These are phyloP conservation scores for Calonectria ilicicola DNA, from an alignment of 2,329 filamentous ascomycete genomes.

Conservation along the genomic window DNA sequence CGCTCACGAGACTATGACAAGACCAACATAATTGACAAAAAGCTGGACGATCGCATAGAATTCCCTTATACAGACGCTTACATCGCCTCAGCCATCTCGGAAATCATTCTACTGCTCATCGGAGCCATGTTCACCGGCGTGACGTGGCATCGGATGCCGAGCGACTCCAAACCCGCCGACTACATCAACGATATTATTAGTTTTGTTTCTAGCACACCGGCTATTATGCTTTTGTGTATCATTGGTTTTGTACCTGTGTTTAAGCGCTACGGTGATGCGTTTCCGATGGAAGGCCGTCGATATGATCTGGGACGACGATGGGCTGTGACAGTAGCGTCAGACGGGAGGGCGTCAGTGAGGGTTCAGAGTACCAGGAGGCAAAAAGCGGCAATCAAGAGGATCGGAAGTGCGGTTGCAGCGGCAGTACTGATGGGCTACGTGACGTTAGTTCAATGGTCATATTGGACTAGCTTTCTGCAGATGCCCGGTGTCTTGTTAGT, in stretches of 20 bases:
- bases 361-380: conserved; percentile 21
- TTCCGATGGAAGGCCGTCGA: conserved; percentile 35
- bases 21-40: conserved; percentile 30
- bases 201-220: conserved; percentile 36
- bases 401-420: conserved; percentile 18
- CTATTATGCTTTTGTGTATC: conserved; percentile 32
- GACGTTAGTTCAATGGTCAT: conserved; percentile 29
- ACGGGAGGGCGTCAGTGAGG: conserved; percentile 30
- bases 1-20: conserved; percentile 32
- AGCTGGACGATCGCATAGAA: conserved; percentile 35
- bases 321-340: conserved; percentile 30
- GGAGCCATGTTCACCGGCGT: conserved; percentile 38
- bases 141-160: conserved; percentile 39
- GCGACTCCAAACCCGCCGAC: conserved; percentile 17
- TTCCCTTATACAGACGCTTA: conserved; percentile 40
- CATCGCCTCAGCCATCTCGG: conserved; percentile 32
- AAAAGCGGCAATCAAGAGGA: conserved; percentile 17
- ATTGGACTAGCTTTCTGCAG: conserved; percentile 34
- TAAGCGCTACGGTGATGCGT: conserved; percentile 39
- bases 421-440: conserved; percentile 30
- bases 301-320: conserved; percentile 35
- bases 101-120: conserved; percentile 33
- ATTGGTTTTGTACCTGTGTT: conserved; percentile 34
- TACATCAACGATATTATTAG: conserved; percentile 33
- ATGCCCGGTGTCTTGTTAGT: conserved; percentile 36